Evolutionary conservation across 2,329 filamentous ascomycete species (phyloP).

Genomic region (Cordyceps fumosorosea): DNA sequence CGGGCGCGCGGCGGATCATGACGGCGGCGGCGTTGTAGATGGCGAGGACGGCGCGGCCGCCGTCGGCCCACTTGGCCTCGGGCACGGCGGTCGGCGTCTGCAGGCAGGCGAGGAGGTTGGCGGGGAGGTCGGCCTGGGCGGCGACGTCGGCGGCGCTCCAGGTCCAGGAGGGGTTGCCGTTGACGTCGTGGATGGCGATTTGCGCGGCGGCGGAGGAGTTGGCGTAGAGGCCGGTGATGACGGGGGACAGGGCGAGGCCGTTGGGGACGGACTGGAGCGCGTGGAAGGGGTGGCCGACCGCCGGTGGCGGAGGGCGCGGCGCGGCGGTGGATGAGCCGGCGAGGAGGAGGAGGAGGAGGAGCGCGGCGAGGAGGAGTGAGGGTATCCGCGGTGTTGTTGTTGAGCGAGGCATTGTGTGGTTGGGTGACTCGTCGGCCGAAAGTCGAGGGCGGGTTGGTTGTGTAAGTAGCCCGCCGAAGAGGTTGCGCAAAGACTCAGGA

Average conservation of each 20-base stretch:
- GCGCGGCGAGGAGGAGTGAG: neutral
- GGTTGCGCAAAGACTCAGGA: neutral
- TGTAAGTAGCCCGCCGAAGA: neutral
- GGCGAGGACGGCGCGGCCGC: neutral
- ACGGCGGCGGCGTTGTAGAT: slow-evolving; percentile 9
- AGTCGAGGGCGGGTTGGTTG: too few species aligned
- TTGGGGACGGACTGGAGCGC: neutral
- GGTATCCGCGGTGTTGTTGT: neutral
- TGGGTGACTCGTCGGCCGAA: too few species aligned
- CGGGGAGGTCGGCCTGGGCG: neutral
- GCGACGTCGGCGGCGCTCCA: slow-evolving; percentile 4
- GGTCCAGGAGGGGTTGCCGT: neutral
- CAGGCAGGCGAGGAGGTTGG: slow-evolving; percentile 5
- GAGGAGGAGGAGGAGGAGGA: neutral
- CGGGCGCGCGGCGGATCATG: neutral
- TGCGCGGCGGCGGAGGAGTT: neutral
- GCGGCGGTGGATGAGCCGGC: neutral
- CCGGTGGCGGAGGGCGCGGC: neutral
- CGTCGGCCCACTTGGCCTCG: slow-evolving; percentile 9
- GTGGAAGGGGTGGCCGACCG: neutral
- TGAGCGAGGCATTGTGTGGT: neutral
- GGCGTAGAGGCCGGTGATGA: slow-evolving; percentile 4
- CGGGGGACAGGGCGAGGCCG: neutral
- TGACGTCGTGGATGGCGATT: slow-evolving; percentile 2
- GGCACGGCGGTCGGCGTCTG: neutral